These are phyloP conservation scores for Uronychia binucleata DNA, from an alignment of 73 alveolate genomes.

Conservation along the genomic window DNA sequence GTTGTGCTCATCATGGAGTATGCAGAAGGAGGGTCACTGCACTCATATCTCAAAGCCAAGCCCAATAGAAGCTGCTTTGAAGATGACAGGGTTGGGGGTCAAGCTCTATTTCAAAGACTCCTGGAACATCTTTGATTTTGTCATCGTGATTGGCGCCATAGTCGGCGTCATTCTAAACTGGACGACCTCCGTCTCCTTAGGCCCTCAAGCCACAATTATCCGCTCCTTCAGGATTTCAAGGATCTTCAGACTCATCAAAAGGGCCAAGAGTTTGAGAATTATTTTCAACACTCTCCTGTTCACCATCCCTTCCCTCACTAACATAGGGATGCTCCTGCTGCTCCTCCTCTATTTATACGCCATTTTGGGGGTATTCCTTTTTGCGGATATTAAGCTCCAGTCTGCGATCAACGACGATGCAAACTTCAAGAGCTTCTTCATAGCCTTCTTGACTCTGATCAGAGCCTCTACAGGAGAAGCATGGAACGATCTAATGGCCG, in stretches of 20 bases:
- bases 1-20: conserved; percentile 80
- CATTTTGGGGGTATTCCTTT: conserved; percentile 29
- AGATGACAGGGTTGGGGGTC: conserved; percentile 16
- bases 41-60: conserved; percentile 62
- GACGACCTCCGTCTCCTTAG: conserved; percentile 11
- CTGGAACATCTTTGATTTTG: conserved; percentile 44
- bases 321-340: conserved; percentile 60
- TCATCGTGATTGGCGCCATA: conserved; percentile 28
- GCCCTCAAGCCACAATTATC: conserved; percentile 29
- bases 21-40: conserved; percentile 72
- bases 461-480: conserved; percentile 48
- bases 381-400: conserved; percentile 31
- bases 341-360: conserved; percentile 57
- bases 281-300: conserved; percentile 62
- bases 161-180: not conserved
- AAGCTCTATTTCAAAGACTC: conserved; percentile 10
- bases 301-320: conserved; percentile 61
- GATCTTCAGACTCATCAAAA: conserved; percentile 24
- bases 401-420: conserved; percentile 3
- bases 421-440: conserved; percentile 28
- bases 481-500: conserved; percentile 47
- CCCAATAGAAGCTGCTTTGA: conserved; percentile 75
- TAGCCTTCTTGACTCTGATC: conserved; percentile 27
- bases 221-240: conserved; percentile 52
- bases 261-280: conserved; percentile 39